Evolutionary conservation across 257 asterid genomes (phyloP).

Genomic region (Cinchona pubescens): DNA sequence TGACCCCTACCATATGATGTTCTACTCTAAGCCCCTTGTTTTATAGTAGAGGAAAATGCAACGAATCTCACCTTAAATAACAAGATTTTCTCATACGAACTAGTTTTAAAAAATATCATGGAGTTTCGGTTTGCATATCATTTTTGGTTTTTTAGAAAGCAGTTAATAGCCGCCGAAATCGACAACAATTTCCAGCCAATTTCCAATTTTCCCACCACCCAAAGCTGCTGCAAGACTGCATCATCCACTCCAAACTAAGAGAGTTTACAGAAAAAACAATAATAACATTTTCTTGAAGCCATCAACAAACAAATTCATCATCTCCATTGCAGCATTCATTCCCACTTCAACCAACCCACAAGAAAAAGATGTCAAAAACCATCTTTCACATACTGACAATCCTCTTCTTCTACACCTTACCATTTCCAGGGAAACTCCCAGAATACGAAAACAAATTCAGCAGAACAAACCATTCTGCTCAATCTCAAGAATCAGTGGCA

Average conservation of each 20-base stretch:
- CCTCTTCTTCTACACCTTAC: constrained; percentile 27
- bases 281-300: neutral
- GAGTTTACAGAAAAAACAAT: neutral
- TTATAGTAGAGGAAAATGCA: too few relatives aligned
- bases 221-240: neutral
- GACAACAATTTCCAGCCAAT: neutral
- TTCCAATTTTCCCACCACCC: neutral
- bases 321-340: neutral
- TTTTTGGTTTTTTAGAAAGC: too few relatives aligned
- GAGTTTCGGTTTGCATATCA: too few relatives aligned
- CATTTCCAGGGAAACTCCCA: constrained; percentile 53
- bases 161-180: neutral
- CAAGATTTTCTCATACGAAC: too few relatives aligned
- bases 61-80: too few relatives aligned
- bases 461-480: constrained; percentile 47
- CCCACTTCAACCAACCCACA: neutral
- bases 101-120: too few relatives aligned
- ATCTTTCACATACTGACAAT: constrained; percentile 23
- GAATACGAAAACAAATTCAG: constrained; percentile 8
- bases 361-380: constrained; percentile 31
- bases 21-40: too few relatives aligned
- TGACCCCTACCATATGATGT: too few relatives aligned
- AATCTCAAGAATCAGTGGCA: constrained; percentile 59
- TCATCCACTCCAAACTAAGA: neutral
- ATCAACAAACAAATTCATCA: neutral